Conservation (phyloP, 2,329 filamentous ascomycete species). For the Beauveria australis region DNA sequence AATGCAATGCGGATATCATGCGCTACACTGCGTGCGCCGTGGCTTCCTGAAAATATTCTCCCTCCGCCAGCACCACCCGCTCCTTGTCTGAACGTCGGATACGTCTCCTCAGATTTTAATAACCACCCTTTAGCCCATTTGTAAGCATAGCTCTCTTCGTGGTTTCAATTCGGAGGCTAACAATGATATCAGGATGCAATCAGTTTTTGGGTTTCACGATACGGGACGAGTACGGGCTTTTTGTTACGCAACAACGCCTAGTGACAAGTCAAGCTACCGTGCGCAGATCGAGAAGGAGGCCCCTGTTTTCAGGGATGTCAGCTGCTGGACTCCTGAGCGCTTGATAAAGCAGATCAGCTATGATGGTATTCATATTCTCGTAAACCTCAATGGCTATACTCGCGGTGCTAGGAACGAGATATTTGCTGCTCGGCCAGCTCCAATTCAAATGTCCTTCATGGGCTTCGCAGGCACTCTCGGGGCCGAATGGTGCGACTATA, state of each 20-base stretch:
- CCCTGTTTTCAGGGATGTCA: conserved; percentile 84
- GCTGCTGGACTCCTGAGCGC: conserved; percentile 74
- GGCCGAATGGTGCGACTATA: conserved; percentile 97
- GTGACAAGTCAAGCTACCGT: conserved; percentile 81
- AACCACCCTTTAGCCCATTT: conserved; percentile 94
- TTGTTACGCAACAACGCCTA: conserved; percentile 91
- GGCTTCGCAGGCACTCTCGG: conserved; percentile 93
- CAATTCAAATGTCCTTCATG: conserved; percentile 99
- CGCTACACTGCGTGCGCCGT: conserved; percentile 76
- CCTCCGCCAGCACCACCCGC: conserved; percentile 75
- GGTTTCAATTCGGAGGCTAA: background rate
- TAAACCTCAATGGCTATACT: conserved; percentile 98
- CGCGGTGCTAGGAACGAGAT: conserved; percentile 94
- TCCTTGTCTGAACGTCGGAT: conserved; percentile 83
- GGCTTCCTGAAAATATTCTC: conserved; percentile 75
- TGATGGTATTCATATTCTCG: conserved; percentile 86
- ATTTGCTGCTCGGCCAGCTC: conserved; percentile 87
- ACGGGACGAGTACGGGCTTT: conserved; percentile 67
- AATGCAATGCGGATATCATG: conserved; percentile 91
- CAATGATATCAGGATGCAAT: conserved; percentile 65
- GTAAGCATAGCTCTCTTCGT: conserved; percentile 30
- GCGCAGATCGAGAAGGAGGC: conserved; percentile 90
- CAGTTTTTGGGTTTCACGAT: conserved; percentile 89
- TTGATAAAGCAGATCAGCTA: conserved; percentile 78
- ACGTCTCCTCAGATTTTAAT: conserved; percentile 97